phyloP scores from a whole-genome alignment of 495 filamentous ascomycete genomes.

The Parathielavia hyrcaniae region DNA sequence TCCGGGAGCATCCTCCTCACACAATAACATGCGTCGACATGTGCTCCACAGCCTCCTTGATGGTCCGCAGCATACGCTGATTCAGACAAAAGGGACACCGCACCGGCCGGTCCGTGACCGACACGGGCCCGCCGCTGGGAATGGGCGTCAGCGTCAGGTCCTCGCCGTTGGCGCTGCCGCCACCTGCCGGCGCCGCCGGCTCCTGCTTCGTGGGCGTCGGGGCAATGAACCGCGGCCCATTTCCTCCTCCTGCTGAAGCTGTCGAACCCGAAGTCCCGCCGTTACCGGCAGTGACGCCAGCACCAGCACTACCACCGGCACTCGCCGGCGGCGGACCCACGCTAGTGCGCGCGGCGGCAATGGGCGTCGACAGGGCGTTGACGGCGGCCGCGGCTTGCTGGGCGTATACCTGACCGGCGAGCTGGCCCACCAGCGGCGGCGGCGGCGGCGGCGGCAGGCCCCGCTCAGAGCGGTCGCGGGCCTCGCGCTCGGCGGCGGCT shows the following conservation, averaged over 20 bases:
- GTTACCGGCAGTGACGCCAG: neutral
- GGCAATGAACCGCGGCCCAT: slow-evolving; percentile 23
- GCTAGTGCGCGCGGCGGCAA: slow-evolving; percentile 6
- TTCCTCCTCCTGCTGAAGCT: neutral
- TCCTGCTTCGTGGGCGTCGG: slow-evolving; percentile 19
- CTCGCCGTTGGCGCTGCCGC: slow-evolving; percentile 21
- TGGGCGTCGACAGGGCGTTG: slow-evolving; percentile 25
- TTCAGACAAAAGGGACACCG: slow-evolving; percentile 53
- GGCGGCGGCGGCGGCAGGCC: slow-evolving; percentile 36
- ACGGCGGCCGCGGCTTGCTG: slow-evolving; percentile 31
- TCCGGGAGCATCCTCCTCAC: slow-evolving; percentile 16
- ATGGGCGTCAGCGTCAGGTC: slow-evolving; percentile 49
- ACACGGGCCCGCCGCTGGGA: slow-evolving; percentile 38
- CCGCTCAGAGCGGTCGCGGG: slow-evolving; percentile 41
- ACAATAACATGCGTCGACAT: slow-evolving; percentile 54
- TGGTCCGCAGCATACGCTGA: slow-evolving; percentile 49
- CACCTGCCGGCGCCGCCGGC: slow-evolving; percentile 3
- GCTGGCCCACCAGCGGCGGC: too few species aligned
- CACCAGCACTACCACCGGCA: neutral
- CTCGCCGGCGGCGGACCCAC: slow-evolving; percentile 13
- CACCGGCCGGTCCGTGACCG: slow-evolving; percentile 43
- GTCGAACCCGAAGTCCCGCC: neutral
- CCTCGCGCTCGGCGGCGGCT: slow-evolving; percentile 40
- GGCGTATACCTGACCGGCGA: slow-evolving; percentile 31
- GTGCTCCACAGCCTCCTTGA: slow-evolving; percentile 55